Conservation (phyloP, 176 grass and related monocot genomes). For the Cenchrus purpureus region DNA sequence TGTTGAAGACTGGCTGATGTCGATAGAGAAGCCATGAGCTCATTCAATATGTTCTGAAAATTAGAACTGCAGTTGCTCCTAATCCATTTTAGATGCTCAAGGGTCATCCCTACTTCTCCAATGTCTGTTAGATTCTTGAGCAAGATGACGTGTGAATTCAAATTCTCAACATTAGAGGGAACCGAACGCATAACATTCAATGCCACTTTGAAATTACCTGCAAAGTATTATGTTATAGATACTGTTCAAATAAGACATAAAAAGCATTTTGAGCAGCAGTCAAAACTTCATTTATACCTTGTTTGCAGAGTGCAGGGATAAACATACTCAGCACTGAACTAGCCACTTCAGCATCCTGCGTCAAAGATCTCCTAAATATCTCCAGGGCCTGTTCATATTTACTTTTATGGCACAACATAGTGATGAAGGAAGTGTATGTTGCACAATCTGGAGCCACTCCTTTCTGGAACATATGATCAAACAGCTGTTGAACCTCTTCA, state of each 20-base stretch:
- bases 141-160: constrained; percentile 66
- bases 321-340: constrained; percentile 51
- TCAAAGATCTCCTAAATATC: constrained; percentile 62
- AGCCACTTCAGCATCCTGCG: constrained; percentile 64
- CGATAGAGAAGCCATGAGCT: constrained; percentile 80
- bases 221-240: constrained; percentile 18
- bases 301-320: constrained; percentile 63
- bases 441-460: constrained; percentile 64
- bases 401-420: constrained; percentile 64
- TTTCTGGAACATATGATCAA: constrained; percentile 78
- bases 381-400: constrained; percentile 66
- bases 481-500: constrained; percentile 68
- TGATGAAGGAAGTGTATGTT: constrained; percentile 66
- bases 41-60: constrained; percentile 62
- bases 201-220: constrained; percentile 65
- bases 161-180: constrained; percentile 53
- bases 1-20: constrained; percentile 71
- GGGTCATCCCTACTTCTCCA: constrained; percentile 71
- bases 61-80: constrained; percentile 45
- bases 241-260: constrained; percentile 8
- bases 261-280: neutral
- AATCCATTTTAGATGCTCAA: constrained; percentile 74
- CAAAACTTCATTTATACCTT: constrained; percentile 53
- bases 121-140: constrained; percentile 69
- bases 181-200: constrained; percentile 48